phyloP scores from a whole-genome alignment of 202 grass and related monocot species.

The Bolboschoenoplectus hybrid region DNA sequence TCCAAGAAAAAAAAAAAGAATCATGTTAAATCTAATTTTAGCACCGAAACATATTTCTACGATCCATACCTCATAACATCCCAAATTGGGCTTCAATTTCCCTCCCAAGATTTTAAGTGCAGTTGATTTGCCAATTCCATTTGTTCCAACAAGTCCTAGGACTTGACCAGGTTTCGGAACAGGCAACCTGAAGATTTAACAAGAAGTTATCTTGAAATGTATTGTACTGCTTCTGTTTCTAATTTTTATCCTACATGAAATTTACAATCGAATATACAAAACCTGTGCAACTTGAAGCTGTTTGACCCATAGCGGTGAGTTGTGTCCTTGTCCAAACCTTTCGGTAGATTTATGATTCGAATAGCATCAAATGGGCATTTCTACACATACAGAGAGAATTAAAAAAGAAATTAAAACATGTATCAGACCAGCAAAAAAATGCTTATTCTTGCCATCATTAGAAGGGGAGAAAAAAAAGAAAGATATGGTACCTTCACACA shows the following conservation, averaged over 20 bases:
- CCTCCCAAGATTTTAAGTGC: slow-evolving; percentile 53
- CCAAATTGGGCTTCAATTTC: slow-evolving; percentile 55
- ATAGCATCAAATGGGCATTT: slow-evolving; percentile 99
- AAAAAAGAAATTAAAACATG: slow-evolving; percentile 29
- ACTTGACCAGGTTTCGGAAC: slow-evolving; percentile 62
- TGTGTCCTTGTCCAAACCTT: slow-evolving; percentile 84
- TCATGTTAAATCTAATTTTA: neutral
- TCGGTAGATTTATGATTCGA: slow-evolving; percentile 92
- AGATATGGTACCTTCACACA: slow-evolving; percentile 68
- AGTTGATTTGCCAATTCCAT: slow-evolving; percentile 57
- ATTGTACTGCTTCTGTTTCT: neutral
- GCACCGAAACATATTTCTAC: no score
- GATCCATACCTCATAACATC: slow-evolving; percentile 36
- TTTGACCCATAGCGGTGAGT: slow-evolving; percentile 89
- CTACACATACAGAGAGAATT: slow-evolving; percentile 42
- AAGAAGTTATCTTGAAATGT: slow-evolving; percentile 2
- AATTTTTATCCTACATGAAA: neutral
- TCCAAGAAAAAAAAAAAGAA: neutral
- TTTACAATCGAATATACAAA: neutral
- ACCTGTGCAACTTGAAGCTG: slow-evolving; percentile 89
- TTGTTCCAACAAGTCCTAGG: slow-evolving; percentile 53
- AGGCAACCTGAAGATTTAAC: slow-evolving; percentile 40
- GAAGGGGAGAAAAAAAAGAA: slow-evolving; percentile 19
- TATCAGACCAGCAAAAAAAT: neutral
- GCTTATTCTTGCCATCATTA: neutral